Conservation (phyloP, 164 flowering plant species). For the Stephania cephalantha region DNA sequence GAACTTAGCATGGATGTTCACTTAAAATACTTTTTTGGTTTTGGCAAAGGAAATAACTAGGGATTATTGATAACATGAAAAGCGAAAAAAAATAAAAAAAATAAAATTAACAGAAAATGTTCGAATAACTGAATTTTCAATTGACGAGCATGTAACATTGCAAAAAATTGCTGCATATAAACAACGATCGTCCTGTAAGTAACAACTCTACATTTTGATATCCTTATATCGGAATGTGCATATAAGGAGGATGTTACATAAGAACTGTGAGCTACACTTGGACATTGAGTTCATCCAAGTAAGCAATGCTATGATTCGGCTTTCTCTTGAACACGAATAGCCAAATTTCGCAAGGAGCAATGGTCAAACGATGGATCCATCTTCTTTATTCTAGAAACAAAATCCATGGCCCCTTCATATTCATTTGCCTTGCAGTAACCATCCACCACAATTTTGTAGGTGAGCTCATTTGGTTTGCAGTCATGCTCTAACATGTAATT, state of each 20-base stretch:
- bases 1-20: no score
- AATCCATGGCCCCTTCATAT: conserved; percentile 61
- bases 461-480: conserved; percentile 79
- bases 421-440: conserved; percentile 62
- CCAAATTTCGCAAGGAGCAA: conserved; percentile 37
- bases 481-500: conserved; percentile 60
- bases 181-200: no score
- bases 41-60: no score
- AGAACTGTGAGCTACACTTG: not conserved
- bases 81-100: no score
- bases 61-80: no score
- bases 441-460: conserved; percentile 75
- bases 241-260: not conserved
- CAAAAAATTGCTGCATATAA: no score
- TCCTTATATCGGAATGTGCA: not conserved
- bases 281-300: conserved; percentile 3
- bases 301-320: conserved; percentile 1
- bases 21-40: no score
- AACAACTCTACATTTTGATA: no score
- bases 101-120: no score
- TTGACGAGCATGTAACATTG: no score
- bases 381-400: conserved; percentile 47
- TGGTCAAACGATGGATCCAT: conserved; percentile 43
- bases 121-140: no score
- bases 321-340: conserved; percentile 35